Base-by-base conservation (phyloP, 768 basidiomycete species). In the Dacryopinax primogenitus region DNA sequence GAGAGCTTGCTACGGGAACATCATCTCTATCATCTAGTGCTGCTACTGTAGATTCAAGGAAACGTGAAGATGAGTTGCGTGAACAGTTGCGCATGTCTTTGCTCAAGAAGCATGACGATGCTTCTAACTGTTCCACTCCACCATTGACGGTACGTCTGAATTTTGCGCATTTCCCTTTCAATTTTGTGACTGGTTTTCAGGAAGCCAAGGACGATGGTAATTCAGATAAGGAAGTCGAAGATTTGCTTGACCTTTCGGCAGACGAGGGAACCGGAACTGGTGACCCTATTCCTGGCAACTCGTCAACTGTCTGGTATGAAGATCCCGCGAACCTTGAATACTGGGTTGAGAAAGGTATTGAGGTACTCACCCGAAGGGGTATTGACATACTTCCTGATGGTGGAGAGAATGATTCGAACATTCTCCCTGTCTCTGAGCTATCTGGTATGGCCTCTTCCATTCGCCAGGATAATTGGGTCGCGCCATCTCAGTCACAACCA, bases 201-300 rank as follows among this genome's bases (percentile, higher is more conserved):
- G 51, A 11, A 9, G 11, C 3, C 3, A 32, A 15, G 15, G 21
- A 11, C 18, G 51, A 58, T 58, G 51, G 30, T 3, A 21, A 58
- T 15, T 58, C 51, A 13, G 51, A 58, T 32, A 58, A 21, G 32
- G 51, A 58, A 30, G 51, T 58, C 15, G 51, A 58, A 21, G 21
- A 58, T 30, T 13, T 58, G 13, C 26, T 58, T 15, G 26, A 30
- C 7, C 4, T 58, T 11, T 58, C 51, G 11, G 4, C 26, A 2
- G 51, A 58, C 4, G 51, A 58, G 32, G 51, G 51, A 58, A 58
- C 51, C 11, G 51, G 51, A 4, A 58, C 51, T 30, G 51, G 51
- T 7, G 51, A 58, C 51, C 51, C 51, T 13, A 30, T 58, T 11
- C 13, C 51, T 30, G 51, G 51, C 51, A 58, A 58, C 26, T 58